Conservation (phyloP, 768 basidiomycete genomes). For the Mycena haematopus region DNA sequence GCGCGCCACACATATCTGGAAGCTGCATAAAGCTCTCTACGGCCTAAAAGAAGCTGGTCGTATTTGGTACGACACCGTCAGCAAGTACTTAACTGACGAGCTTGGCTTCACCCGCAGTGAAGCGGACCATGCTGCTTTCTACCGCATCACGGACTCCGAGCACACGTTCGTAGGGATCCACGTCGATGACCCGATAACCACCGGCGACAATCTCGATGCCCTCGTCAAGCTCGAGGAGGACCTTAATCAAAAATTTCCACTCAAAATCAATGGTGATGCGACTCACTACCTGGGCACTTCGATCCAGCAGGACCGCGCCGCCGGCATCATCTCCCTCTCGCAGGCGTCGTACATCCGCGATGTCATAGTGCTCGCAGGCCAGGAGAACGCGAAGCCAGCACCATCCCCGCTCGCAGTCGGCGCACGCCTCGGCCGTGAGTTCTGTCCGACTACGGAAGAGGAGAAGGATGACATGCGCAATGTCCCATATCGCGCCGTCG, state of each 20-base stretch:
- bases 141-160: no score
- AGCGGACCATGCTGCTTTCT: no score
- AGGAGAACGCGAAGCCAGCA: slow-evolving; percentile 15
- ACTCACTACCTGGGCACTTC: slow-evolving; percentile 16
- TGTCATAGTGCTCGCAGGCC: slow-evolving; percentile 8
- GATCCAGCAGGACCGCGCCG: slow-evolving; percentile 21
- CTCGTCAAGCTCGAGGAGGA: background rate
- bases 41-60: no score
- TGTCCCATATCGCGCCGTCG: slow-evolving; percentile 36
- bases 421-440: slow-evolving; percentile 11
- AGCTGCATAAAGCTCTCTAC: slow-evolving; percentile 34
- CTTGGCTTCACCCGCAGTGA: no score
- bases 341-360: no score
- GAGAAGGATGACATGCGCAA: slow-evolving; percentile 17
- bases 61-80: no score
- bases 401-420: slow-evolving; percentile 13
- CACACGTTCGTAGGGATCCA: no score
- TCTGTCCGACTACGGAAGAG: slow-evolving; percentile 17
- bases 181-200: no score
- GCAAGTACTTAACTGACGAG: no score
- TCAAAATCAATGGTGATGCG: background rate
- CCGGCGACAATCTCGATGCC: background rate
- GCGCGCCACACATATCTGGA: slow-evolving; percentile 21
- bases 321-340: slow-evolving; percentile 23
- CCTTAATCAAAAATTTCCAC: background rate